Conservation (phyloP, 495 filamentous ascomycete species). For the Aspergillus olivimuriae region DNA sequence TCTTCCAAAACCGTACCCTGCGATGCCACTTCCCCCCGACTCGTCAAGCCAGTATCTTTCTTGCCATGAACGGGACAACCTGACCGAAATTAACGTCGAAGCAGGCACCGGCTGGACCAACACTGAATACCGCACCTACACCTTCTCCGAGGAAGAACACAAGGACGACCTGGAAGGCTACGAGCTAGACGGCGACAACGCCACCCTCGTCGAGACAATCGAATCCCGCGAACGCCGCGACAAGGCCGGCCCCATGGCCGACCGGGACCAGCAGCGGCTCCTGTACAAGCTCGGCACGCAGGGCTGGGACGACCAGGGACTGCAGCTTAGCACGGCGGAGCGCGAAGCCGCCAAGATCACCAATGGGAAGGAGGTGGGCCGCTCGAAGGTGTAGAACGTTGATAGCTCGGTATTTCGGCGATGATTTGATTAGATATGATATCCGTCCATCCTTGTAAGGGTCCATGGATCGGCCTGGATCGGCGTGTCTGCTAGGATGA, state of each 20-base stretch:
- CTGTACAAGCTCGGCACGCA: slow-evolving; percentile 36
- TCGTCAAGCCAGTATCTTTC: no score
- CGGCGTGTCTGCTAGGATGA: no score
- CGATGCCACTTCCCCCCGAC: no score
- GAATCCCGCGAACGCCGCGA: slow-evolving; percentile 56
- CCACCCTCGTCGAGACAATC: slow-evolving; percentile 54
- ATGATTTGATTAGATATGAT: no score
- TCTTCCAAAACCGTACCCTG: no score
- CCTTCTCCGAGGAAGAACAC: slow-evolving; percentile 48
- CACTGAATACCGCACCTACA: slow-evolving; percentile 72
- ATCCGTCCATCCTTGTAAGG: no score
- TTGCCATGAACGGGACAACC: not conserved
- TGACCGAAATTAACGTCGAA: not conserved
- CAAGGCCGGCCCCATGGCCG: slow-evolving; percentile 28
- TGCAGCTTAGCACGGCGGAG: slow-evolving; percentile 38
- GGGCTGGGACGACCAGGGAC: slow-evolving; percentile 39
- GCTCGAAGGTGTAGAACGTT: not conserved
- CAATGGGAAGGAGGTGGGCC: slow-evolving; percentile 15
- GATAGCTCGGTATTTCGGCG: no score
- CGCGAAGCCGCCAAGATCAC: slow-evolving; percentile 32
- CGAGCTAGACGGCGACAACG: slow-evolving; percentile 45
- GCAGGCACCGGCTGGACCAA: slow-evolving; percentile 78
- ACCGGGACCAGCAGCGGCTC: slow-evolving; percentile 32
- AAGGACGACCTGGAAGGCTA: slow-evolving; percentile 33
- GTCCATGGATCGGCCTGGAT: no score